Base-by-base conservation (phyloP, 805 yeast genomes). In the Candida rishiriensis region DNA sequence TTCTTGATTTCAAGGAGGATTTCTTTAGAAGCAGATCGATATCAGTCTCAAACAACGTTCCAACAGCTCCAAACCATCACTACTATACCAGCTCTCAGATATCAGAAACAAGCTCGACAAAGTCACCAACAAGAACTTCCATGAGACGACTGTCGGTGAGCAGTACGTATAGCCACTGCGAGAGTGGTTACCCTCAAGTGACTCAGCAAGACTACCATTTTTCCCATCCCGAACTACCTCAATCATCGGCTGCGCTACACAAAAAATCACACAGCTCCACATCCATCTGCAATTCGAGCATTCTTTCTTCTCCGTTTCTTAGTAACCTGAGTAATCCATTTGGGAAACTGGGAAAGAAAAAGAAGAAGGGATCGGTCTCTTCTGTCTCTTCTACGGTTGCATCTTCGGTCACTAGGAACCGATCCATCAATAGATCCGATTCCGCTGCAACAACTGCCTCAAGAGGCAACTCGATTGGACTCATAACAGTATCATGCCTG, bases 1-100 rank as follows among this genome's bases (percentile, higher is more conserved):
- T 48, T 31, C 42, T 48, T 28, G 48, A 51, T n/a, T 51, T 51
- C 49, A 46, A 51, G 34, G 54, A 38, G 15, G 50, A 51, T 39
- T 48, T 51, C 26, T 51, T 51, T 41, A 51, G 49, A 41, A 44
- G 47, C 39, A 33, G 54, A 26, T 48, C 52, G 5, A 39, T 44
- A 37, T 50, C 53, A 9, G 40, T 50, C 11, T 41, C 15, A 13
- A 17, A 34, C 32, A 3, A 36, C 34, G 13, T 39, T 38, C 29
- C 15, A 16, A n/a, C 39, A 36, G 10, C 33, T 43, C 26, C 26
- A 21, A 21, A 21, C 26, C 26, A 21, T 21, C 26, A 21, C 26
- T 7, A 21, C 7, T 21, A 21, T 21, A 21, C 26, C 26, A 21
- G 11, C 13, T 35, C 10, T 38, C 46, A 12, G 34, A 30, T 11